Evolutionary conservation across 2,329 filamentous ascomycete genomes (phyloP), one percentile per base, ranked within the genome.

Genomic region (Aspergillus sp.): DNA sequence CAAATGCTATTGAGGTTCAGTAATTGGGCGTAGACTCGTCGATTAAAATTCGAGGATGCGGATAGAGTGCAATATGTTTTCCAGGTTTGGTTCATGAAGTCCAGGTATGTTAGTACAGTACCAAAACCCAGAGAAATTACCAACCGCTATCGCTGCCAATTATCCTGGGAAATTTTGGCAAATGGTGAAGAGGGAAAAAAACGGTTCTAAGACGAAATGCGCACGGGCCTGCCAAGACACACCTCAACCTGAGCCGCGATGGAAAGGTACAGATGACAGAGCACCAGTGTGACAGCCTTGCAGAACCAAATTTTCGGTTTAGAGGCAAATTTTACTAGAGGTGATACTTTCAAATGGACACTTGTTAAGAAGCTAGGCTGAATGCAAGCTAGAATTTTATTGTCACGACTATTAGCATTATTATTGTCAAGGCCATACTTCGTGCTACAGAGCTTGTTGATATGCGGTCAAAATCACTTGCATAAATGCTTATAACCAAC

Each of bases 401-500:
- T 47, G 33, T 40, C 45, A 41, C 40, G 11, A 44, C 17, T 44
- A 49, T 53, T 48, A 57, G 9, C 19, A 17, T 7, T 40, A 44
- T 41, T 40, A 47, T 43, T 11, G 27, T 45, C 27, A 39, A 43
- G 21, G 11, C 19, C 27, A 45, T 52, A 43, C 15, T 17, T 17
- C 15, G 37, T 46, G 21, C 15, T 17, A 43, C 40, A 17, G 19
- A 15, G 35, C 35, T 43, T 43, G 40, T 8, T 21, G 17, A 19
- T 43, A 43, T 21, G 17, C n/a, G 4, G 4, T 19, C 40, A 43
- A 19, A 21, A 17, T 43, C 40, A 43, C n/a, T 17, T 17, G 40
- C n/a, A 7, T 21, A 4, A 21, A 21, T 17, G 17, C 40, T 14
- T 66, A 82, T 64, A 81, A 69, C 77, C 81, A 86, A 53, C 73